A percentile compares a stretch with the other conserved stretches of the same genome.
Conservation (phyloP, 2,329 filamentous ascomycete genomes). For the Ilyonectria destructans region DNA sequence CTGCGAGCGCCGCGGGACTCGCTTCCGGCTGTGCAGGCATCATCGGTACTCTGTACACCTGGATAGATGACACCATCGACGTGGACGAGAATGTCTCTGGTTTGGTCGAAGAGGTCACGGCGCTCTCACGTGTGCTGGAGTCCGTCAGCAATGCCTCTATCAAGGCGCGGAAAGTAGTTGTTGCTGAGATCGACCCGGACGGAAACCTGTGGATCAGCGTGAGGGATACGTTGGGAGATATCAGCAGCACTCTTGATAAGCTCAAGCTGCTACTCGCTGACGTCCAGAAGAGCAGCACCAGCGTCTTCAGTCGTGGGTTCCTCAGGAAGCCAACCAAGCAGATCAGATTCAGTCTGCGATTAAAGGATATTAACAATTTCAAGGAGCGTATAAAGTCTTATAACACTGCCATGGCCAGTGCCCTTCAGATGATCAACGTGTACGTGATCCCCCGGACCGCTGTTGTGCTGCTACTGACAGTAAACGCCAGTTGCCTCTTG, state of each 20-base stretch:
- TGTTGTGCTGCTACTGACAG: not conserved
- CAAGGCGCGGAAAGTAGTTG: not conserved
- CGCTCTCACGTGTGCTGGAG: constrained; percentile 1
- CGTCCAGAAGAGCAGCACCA: constrained; percentile 4
- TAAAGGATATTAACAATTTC: not conserved
- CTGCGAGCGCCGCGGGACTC: constrained; percentile 10
- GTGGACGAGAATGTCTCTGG: constrained; percentile 3
- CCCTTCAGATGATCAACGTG: constrained; percentile 24
- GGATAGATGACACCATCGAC: not conserved
- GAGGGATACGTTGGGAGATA: constrained; percentile 4
- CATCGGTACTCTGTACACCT: constrained; percentile 1
- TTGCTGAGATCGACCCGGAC: constrained; percentile 14
- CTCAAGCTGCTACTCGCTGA: constrained; percentile 2
- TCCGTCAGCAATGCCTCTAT: constrained; percentile 11
- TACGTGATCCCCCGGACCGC: not conserved
- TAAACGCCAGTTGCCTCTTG: not conserved
- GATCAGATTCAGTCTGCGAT: constrained; percentile 3
- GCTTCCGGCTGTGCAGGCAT: constrained; percentile 3
- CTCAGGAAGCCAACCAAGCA: constrained; percentile 16
- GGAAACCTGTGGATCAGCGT: constrained; percentile 9
- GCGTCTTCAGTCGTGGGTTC: constrained; percentile 1
- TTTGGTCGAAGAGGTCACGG: constrained; percentile 4
- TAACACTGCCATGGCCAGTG: constrained; percentile 14
- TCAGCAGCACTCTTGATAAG: constrained; percentile 10
- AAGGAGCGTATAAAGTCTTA: constrained; percentile 9